A percentile compares a stretch with the other conserved stretches of the same genome.
These are phyloP conservation scores for Plasmodium relictum DNA, from an alignment of 169 alveolate genomes.

Conservation along the genomic window DNA sequence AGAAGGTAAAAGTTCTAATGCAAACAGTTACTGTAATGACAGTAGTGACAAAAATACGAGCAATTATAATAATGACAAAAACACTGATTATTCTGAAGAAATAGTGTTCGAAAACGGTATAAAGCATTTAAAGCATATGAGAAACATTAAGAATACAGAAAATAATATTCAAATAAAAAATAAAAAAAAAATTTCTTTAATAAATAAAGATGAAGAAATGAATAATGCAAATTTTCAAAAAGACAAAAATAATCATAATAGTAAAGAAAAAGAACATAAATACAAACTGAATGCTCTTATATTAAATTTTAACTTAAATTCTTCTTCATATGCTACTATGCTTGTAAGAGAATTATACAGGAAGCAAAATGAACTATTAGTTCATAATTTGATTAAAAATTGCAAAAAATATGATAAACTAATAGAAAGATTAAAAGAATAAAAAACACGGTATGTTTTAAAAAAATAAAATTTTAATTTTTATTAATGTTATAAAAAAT, in stretches of 20 bases:
- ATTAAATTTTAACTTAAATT: slow-evolving; percentile 61
- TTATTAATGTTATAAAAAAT: no score
- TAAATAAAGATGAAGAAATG: not conserved
- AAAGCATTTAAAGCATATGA: not conserved
- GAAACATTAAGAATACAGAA: not conserved
- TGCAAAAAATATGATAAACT: slow-evolving; percentile 46
- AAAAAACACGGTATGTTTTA: not conserved
- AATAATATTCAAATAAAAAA: not conserved
- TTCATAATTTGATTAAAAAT: slow-evolving; percentile 41
- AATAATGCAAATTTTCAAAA: slow-evolving; percentile 7
- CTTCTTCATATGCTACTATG: slow-evolving; percentile 78
- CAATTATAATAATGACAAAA: not conserved
- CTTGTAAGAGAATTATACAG: slow-evolving; percentile 72
- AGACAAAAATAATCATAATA: slow-evolving; percentile 7
- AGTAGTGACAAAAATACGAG: not conserved
- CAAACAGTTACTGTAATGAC: not conserved
- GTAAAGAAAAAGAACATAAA: not conserved
- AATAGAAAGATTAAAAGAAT: not conserved
- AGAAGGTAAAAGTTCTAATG: not conserved
- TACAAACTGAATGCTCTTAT: slow-evolving; percentile 41
- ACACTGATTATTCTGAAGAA: not conserved
- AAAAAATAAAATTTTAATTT: no score
- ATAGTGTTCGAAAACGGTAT: not conserved
- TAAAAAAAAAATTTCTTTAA: not conserved
- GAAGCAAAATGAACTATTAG: slow-evolving; percentile 63